These are phyloP conservation scores for Lactarius pseudohatsudake DNA, from an alignment of 768 basidiomycete genomes.

Conservation along the genomic window DNA sequence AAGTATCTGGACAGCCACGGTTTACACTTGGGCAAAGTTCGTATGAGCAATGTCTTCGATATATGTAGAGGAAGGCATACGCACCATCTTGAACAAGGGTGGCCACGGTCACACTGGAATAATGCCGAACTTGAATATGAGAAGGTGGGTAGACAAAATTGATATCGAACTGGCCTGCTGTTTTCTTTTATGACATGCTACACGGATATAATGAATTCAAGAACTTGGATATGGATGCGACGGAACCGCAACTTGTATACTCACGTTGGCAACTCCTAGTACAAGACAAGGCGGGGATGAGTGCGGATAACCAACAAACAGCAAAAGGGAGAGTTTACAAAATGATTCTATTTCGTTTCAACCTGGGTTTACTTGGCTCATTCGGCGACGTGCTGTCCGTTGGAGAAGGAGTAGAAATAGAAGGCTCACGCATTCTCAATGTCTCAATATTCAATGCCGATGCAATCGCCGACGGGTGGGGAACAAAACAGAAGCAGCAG, in stretches of 20 bases:
- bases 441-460: neutral
- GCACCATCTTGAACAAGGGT: constrained; percentile 32
- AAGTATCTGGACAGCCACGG: constrained; percentile 27
- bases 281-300: neutral
- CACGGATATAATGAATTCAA: neutral
- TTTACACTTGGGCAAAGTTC: constrained; percentile 19
- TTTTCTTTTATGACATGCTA: constrained; percentile 33
- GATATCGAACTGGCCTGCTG: constrained; percentile 28
- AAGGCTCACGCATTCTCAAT: constrained; percentile 21
- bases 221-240: neutral
- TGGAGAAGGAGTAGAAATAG: constrained; percentile 23
- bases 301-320: neutral
- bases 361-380: constrained; percentile 17
- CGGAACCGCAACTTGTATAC: neutral
- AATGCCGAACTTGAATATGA: neutral
- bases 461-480: neutral
- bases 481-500: neutral
- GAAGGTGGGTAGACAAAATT: neutral
- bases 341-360: constrained; percentile 31
- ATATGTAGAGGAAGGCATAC: neutral
- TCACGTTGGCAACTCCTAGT: constrained; percentile 30
- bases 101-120: constrained; percentile 32
- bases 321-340: constrained; percentile 24
- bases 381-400: constrained; percentile 9
- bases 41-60: neutral